phyloP scores from a whole-genome alignment of 2,329 filamentous ascomycete species.

The Pseudopyrenochaeta lycopersici region DNA sequence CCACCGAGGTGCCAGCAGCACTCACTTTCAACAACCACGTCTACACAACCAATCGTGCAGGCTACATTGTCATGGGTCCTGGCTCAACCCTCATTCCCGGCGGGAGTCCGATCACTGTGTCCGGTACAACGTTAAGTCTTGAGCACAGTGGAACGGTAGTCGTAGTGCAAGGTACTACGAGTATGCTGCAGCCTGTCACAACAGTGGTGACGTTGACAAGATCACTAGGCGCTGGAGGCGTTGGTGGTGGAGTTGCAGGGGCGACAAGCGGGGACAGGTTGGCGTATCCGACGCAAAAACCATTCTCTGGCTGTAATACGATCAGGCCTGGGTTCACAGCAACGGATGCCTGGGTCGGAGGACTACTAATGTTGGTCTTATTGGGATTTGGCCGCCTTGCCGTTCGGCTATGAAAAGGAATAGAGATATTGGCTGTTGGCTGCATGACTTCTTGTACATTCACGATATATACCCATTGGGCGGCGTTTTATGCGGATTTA shows the following conservation, averaged over 20 bases:
- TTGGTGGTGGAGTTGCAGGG: constrained; percentile 3
- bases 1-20: constrained; percentile 34
- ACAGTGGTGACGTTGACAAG: constrained; percentile 30
- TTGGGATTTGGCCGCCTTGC: constrained; percentile 24
- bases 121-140: constrained; percentile 45
- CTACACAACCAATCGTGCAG: constrained; percentile 55
- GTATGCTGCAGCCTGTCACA: constrained; percentile 26
- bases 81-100: constrained; percentile 50
- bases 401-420: constrained; percentile 23
- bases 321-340: background rate
- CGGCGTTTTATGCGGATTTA: constrained; percentile 8
- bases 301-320: constrained; percentile 6
- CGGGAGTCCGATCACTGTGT: constrained; percentile 44
- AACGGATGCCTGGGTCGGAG: constrained; percentile 16
- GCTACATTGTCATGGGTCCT: constrained; percentile 52
- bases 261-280: constrained; percentile 1
- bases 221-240: constrained; percentile 1
- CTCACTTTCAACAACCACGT: constrained; percentile 47
- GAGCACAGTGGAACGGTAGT: constrained; percentile 36
- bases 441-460: constrained; percentile 12
- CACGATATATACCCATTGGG: constrained; percentile 10
- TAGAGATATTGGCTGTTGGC: background rate
- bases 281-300: constrained; percentile 13
- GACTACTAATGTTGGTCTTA: constrained; percentile 19
- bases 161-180: constrained; percentile 36